phyloP scores from a whole-genome alignment of 805 yeast genomes.

The Ogataea sp. region DNA sequence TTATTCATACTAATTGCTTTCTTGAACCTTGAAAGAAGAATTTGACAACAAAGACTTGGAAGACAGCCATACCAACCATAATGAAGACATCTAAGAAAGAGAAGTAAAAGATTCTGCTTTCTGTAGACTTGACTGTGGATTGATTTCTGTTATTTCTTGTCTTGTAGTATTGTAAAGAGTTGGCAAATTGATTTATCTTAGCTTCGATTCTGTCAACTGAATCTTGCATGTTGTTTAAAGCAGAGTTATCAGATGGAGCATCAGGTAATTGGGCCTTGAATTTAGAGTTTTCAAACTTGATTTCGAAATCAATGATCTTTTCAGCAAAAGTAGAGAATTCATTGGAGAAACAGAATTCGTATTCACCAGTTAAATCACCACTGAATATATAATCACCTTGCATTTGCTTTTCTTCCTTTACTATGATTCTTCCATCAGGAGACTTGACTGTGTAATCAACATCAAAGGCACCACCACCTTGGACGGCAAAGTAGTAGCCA shows the following conservation, averaged over 20 bases:
- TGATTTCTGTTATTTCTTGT: constrained; percentile 89
- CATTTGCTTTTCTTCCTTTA: constrained; percentile 51
- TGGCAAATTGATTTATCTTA: constrained; percentile 48
- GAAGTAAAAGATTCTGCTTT: constrained; percentile 52
- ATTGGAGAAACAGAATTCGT: constrained; percentile 79
- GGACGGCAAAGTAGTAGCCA: constrained; percentile 78
- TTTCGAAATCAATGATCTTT: constrained; percentile 79
- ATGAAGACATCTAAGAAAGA: constrained; percentile 57
- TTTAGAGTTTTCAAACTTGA: constrained; percentile 45
- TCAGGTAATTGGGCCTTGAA: constrained; percentile 59
- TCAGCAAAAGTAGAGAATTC: constrained; percentile 77
- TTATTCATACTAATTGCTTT: constrained; percentile 46
- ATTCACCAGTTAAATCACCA: constrained; percentile 67
- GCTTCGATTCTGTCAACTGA: constrained; percentile 52
- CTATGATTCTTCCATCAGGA: constrained; percentile 49
- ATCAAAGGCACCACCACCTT: constrained; percentile 73
- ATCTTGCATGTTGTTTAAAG: constrained; percentile 45
- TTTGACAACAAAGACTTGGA: constrained; percentile 63
- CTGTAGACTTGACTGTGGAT: constrained; percentile 65
- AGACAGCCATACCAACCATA: constrained; percentile 61
- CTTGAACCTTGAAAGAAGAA: constrained; percentile 66
- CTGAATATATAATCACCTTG: constrained; percentile 74
- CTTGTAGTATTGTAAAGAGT: constrained; percentile 71
- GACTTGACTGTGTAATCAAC: constrained; percentile 59
- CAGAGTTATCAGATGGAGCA: constrained; percentile 44